These are phyloP conservation scores for Boletus edulis DNA, from an alignment of 768 basidiomycete species.

Conservation along the genomic window DNA sequence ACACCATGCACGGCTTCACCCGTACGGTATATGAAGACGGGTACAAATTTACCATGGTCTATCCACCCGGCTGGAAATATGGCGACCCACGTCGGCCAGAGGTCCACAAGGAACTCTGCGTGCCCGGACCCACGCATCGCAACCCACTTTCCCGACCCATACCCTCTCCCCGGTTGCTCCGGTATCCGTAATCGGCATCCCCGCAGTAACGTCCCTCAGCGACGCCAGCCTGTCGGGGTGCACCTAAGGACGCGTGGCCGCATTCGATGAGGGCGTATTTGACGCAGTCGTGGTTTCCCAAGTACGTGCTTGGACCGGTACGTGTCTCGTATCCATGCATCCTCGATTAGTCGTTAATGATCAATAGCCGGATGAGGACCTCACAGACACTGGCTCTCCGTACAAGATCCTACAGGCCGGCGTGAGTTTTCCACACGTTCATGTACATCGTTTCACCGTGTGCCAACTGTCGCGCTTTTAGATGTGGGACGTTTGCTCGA, in stretches of 20 bases:
- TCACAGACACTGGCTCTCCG: background rate
- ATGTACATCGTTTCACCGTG: background rate
- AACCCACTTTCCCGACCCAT: background rate
- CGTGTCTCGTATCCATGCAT: background rate
- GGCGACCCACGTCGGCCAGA: constrained; percentile 4
- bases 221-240: background rate
- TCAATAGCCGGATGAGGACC: background rate
- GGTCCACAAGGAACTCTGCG: background rate
- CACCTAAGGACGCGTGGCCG: background rate
- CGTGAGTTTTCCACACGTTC: constrained; percentile 1
- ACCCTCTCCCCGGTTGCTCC: background rate
- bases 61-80: constrained; percentile 5
- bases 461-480: background rate
- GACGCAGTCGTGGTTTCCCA: constrained; percentile 9
- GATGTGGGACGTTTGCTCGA: constrained; percentile 17
- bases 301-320: constrained; percentile 5
- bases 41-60: constrained; percentile 8
- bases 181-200: background rate
- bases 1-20: constrained; percentile 3
- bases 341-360: background rate
- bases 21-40: constrained; percentile 4
- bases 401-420: constrained; percentile 12
- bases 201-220: background rate
- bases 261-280: constrained; percentile 6
- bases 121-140: background rate